Percentiles rank a stretch among this genome's conserved stretches.
phyloP scores from a whole-genome alignment of 2,329 filamentous ascomycete genomes.

The Didymella pomorum region DNA sequence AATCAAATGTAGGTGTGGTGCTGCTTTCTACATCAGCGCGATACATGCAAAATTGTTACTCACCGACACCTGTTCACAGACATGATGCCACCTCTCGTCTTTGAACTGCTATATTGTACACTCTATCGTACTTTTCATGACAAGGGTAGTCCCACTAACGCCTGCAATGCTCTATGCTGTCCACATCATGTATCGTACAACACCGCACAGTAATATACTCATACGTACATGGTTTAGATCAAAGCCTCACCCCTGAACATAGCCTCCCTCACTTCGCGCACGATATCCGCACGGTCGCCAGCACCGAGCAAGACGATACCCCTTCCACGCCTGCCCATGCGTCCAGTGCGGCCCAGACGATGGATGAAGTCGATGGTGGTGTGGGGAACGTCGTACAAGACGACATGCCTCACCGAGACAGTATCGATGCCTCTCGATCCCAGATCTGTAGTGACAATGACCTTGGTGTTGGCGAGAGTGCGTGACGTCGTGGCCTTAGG shows the following conservation, averaged over 20 bases:
- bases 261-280: conserved; percentile 86
- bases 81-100: too few species aligned
- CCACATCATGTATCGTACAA: background rate
- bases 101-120: background rate
- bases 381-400: conserved; percentile 97
- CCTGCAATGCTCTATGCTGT: background rate
- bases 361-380: conserved; percentile 99
- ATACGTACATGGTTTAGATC: conserved; percentile 47
- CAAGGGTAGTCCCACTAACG: background rate
- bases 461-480: conserved; percentile 78
- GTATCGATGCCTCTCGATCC: conserved; percentile 95
- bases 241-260: conserved; percentile 62
- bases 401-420: conserved; percentile 85
- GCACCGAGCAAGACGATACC: conserved; percentile 91
- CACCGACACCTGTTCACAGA: too few species aligned
- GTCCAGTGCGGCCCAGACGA: conserved; percentile 85
- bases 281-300: conserved; percentile 87
- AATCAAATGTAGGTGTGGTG: too few species aligned
- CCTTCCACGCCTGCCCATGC: conserved; percentile 89
- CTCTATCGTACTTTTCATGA: background rate
- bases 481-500: conserved; percentile 40
- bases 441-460: conserved; percentile 92
- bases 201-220: background rate
- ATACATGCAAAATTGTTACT: too few species aligned
- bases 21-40: too few species aligned